These are phyloP conservation scores for Phytopythium aichiense DNA, from an alignment of 352 stramenopile genomes.

Conservation along the genomic window DNA sequence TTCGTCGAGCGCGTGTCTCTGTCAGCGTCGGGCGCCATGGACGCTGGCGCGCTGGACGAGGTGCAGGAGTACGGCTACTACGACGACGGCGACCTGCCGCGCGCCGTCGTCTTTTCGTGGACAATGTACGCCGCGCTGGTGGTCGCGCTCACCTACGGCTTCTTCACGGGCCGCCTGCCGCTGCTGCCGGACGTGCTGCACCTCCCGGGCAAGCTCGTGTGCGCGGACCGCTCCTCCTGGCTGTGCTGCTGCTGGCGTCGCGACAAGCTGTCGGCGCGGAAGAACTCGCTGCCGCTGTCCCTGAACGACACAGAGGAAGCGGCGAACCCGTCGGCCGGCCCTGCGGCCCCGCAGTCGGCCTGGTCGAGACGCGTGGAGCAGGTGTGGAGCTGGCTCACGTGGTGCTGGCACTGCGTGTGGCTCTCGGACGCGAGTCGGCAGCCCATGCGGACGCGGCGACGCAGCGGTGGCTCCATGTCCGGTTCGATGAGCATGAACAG, in stretches of 20 bases:
- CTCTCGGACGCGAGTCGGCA: conserved; percentile 2
- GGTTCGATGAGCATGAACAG: too few species aligned
- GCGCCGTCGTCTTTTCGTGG: conserved; percentile 51
- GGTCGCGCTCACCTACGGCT: conserved; percentile 44
- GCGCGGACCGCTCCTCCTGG: conserved; percentile 1
- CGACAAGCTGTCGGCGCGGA: conserved; percentile 24
- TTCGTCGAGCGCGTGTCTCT: conserved; percentile 12
- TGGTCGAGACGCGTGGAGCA: conserved; percentile 8
- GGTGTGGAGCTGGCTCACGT: not conserved
- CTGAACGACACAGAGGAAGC: conserved; percentile 6
- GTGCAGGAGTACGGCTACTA: conserved; percentile 27
- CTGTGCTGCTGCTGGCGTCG: conserved; percentile 30
- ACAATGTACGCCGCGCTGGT: conserved; percentile 42
- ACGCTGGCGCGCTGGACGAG: conserved; percentile 29
- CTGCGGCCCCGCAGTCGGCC: conserved; percentile 5
- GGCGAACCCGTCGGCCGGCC: conserved; percentile 1
- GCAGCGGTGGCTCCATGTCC: conserved; percentile 9
- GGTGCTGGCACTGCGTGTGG: conserved; percentile 3
- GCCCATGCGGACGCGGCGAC: conserved; percentile 5
- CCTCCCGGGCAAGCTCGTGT: conserved; percentile 19
- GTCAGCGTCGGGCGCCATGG: conserved; percentile 8
- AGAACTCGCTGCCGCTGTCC: conserved; percentile 42
- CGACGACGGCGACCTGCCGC: conserved; percentile 26
- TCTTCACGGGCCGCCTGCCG: conserved; percentile 46
- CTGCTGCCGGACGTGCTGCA: conserved; percentile 47